A percentile compares a stretch with the other conserved stretches of the same genome.
These are phyloP conservation scores for Amoebophrya sp. DNA, from an alignment of 169 alveolate genomes.

Conservation along the genomic window DNA sequence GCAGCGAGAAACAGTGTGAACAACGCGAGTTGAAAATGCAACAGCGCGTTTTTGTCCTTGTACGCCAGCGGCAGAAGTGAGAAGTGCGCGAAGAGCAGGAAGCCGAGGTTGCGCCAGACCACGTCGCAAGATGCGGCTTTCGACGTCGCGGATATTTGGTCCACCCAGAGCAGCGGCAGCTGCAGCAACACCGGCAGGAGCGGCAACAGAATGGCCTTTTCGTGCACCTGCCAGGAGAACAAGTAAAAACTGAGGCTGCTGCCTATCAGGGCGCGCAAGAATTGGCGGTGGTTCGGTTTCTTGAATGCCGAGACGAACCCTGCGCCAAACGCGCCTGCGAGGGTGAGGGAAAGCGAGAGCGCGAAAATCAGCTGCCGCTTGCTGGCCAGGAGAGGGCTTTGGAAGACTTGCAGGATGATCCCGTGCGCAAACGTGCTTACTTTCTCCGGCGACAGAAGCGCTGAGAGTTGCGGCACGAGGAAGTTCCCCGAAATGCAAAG, in stretches of 20 bases:
- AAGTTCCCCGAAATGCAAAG: not conserved
- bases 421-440: not conserved
- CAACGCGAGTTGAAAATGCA: no score
- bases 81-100: no score
- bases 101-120: no score
- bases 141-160: not conserved
- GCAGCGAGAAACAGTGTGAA: no score
- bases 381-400: no score
- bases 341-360: not conserved
- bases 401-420: no score
- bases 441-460: not conserved
- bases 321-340: not conserved
- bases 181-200: conserved; percentile 43
- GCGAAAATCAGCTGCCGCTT: not conserved
- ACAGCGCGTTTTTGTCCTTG: no score
- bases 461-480: not conserved
- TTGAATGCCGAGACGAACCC: no score
- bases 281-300: not conserved
- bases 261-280: not conserved
- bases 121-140: no score
- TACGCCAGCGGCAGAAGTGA: no score
- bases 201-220: conserved; percentile 67
- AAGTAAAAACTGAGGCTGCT: conserved; percentile 35
- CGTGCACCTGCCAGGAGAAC: conserved; percentile 60
- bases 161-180: not conserved